A percentile compares a stretch with the other conserved stretches of the same genome.
Evolutionary conservation across 805 yeast species (phyloP).

Genomic region (Saturnispora sekii): DNA sequence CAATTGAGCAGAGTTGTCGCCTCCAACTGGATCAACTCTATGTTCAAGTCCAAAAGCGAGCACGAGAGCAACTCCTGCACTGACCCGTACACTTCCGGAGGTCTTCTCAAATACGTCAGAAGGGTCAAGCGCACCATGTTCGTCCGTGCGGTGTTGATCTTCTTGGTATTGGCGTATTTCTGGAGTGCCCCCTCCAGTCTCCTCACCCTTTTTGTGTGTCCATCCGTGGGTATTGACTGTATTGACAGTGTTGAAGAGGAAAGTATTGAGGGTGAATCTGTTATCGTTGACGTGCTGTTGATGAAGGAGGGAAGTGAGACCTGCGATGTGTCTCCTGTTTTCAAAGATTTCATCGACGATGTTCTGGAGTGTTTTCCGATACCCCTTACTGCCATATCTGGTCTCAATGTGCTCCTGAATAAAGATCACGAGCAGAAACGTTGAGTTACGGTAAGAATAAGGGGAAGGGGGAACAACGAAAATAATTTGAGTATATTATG

Average conservation of each 20-base stretch:
- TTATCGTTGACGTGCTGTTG: not conserved
- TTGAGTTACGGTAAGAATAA: not conserved
- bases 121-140: slow-evolving; percentile 40
- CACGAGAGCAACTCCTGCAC: slow-evolving; percentile 8
- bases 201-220: slow-evolving; percentile 18
- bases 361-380: too few species aligned
- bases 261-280: slow-evolving; percentile 11
- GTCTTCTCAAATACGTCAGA: slow-evolving; percentile 33
- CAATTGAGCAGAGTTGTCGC: slow-evolving; percentile 30
- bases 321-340: not conserved
- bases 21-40: slow-evolving; percentile 5
- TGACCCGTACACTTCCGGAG: slow-evolving; percentile 6
- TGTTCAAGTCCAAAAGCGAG: slow-evolving; percentile 7
- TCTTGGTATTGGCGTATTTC: slow-evolving; percentile 32
- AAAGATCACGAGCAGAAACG: too few species aligned
- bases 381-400: too few species aligned
- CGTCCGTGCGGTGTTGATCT: slow-evolving; percentile 31
- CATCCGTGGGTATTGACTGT: slow-evolving; percentile 2
- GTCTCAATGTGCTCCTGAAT: too few species aligned
- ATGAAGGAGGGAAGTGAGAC: slow-evolving; percentile 1
- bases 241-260: slow-evolving; percentile 9
- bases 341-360: too few species aligned
- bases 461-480: not conserved
- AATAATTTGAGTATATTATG: not conserved
- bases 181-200: slow-evolving; percentile 34